These are phyloP conservation scores for Avena atlantica DNA, from an alignment of 176 grass and related monocot genomes.

Conservation along the genomic window DNA sequence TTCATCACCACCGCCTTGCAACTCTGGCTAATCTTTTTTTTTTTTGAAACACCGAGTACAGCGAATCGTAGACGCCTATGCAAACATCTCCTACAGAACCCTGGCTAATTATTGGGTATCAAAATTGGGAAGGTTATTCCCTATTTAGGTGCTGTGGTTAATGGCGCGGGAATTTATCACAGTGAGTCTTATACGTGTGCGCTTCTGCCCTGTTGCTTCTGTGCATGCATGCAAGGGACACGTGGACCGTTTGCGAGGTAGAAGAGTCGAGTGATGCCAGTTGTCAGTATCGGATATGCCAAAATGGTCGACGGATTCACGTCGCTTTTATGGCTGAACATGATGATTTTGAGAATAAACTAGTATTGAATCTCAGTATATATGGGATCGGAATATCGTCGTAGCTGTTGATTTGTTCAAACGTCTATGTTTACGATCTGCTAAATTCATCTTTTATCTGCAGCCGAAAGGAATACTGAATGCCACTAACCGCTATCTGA, in stretches of 20 bases:
- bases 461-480: not conserved
- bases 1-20: not conserved
- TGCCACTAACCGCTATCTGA: not conserved
- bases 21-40: not conserved
- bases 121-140: not conserved
- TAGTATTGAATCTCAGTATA: not conserved
- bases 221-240: constrained; percentile 15
- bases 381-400: not conserved
- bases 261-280: not conserved
- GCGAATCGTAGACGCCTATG: not conserved
- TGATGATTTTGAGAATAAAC: not conserved
- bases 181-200: not conserved
- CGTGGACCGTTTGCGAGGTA: not conserved
- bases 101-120: no score
- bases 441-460: not conserved
- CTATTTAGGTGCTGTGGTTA: not conserved
- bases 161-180: not conserved
- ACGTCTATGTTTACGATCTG: not conserved
- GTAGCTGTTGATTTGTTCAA: not conserved
- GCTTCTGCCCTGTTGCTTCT: not conserved
- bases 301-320: not conserved
- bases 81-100: not conserved
- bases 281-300: not conserved
- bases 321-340: not conserved
- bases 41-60: not conserved